Evolutionary conservation across 495 filamentous ascomycete species (phyloP), one percentile per base, ranked within the genome.

Genomic region (Aspergillus steynii): DNA sequence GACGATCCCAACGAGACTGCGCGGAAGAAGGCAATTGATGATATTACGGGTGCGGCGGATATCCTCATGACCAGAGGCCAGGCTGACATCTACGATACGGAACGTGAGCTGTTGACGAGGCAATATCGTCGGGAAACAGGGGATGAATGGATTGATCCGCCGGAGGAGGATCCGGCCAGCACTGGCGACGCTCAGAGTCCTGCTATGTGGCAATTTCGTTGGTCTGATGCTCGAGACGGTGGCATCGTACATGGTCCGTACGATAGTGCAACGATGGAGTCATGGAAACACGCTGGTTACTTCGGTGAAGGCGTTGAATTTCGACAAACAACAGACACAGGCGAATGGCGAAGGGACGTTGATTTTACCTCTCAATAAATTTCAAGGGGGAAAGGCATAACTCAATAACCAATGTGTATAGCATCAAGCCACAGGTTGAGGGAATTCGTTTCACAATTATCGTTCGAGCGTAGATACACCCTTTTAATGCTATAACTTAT

Each of bases 271-370:
- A 92, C 87, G 53, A 99, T 99, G 95, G 81, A 82, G 50, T 87
- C 89, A 0, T 99, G 95, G 95, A 84, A 88, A 61, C 83, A 88
- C 57, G 91, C 92, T 10, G 96, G 96, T 5, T 98, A 97, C 65
- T 99, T 99, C 77, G 92, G 88, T 2, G 91, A 96, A 65, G 94
- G 91, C 0, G 91, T 96, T 28, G 94, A 98, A 71, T 98, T 98
- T 68, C 80, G 89, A 56, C 80, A 74, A 48, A 84, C 77, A 5
- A 87, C 85, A 12, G 82, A 84, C 31, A 77, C 82, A 29, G 68
- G 68, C 46, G 70, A 73, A 34, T 97, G 93, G 93, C 85, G 72
- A 47, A 74, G 80, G 47, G 62, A 81, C 14, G 83, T 82, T 20
- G 79, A 77, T 57, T 93, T 93, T 82, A 77, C 84, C 69, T 87